Evolutionary conservation across 495 filamentous ascomycete species (phyloP), one percentile per base, ranked within the genome.

Genomic region (Aspergillus sparsus): DNA sequence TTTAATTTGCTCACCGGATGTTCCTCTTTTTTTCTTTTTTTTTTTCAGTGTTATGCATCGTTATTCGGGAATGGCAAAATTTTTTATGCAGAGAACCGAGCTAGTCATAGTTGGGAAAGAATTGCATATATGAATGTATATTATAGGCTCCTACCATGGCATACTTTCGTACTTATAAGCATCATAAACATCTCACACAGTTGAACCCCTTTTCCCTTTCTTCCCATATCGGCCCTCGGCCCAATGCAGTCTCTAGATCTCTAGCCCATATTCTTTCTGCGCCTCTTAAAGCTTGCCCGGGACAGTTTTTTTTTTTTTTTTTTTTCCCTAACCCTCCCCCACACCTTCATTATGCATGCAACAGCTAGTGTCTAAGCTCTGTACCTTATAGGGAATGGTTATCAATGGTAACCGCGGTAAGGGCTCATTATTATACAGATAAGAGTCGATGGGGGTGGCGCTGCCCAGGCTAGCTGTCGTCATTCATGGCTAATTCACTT

Each of bases 51-150:
- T 51, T 51, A 27, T 34, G 50, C 57, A 54, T 54, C 16, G 49
- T 33, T 60, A 50, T 35, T 54, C 21, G 39, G 58, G 58, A 60
- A 54, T 49, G 50, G 34, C 41, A 51, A 41, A 39, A 13, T 18
- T 60, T 60, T 60, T 49, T 27, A 57, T 57, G 59, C 35, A 52
- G 51, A 56, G 33, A 41, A 13, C 53, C 39, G 12, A 52, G 18
- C 57, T 53, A 62, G 60, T 57, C 44, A 49, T 32, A 53, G 18
- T 53, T 57, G 60, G 60, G 60, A 57, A 57, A 44, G 21, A 33
- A 37, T 56, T 41, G 37, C 32, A 54, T 54, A 21, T 39, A 57
- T 62, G 46, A 31, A 53, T 62, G 31, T 62, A 41, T 57, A 62
- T 57, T 52, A 39, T 62, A 62, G 35, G 13, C 7, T 46, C 45